Evolutionary conservation across 2,329 filamentous ascomycete genomes (phyloP).

Genomic region (Clonostachys chloroleuca): DNA sequence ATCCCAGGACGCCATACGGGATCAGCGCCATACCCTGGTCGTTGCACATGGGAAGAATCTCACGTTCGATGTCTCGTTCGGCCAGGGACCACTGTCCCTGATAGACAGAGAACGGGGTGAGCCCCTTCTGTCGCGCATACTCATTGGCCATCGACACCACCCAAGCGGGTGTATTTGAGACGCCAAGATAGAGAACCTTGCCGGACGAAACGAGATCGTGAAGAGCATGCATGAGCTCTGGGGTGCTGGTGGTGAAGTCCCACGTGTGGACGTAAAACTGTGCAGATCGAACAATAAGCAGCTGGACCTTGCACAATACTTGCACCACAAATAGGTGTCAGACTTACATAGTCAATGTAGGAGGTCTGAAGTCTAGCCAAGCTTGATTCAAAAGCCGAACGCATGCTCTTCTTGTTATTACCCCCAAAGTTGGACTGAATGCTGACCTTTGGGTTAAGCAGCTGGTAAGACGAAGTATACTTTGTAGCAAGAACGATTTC

Average conservation of each 20-base stretch:
- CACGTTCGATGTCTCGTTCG: slow-evolving; percentile 14
- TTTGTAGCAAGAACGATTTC: slow-evolving; percentile 44
- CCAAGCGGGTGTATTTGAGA: slow-evolving; percentile 19
- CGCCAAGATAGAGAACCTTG: slow-evolving; percentile 18
- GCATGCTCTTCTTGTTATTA: slow-evolving; percentile 28
- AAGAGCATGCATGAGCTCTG: slow-evolving; percentile 17
- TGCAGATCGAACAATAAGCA: too few relatives aligned
- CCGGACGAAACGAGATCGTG: slow-evolving; percentile 14
- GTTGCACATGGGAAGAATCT: slow-evolving; percentile 17
- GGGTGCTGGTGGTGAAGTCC: slow-evolving; percentile 13
- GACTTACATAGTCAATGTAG: slow-evolving; percentile 16
- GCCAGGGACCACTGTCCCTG: slow-evolving; percentile 16
- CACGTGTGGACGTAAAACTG: slow-evolving; percentile 19
- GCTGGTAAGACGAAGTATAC: slow-evolving; percentile 32
- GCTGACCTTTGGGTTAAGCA: slow-evolving; percentile 16
- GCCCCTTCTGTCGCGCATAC: slow-evolving; percentile 15
- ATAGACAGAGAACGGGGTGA: slow-evolving; percentile 15
- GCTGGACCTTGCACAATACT: too few relatives aligned
- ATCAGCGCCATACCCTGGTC: slow-evolving; percentile 31
- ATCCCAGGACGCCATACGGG: slow-evolving; percentile 45
- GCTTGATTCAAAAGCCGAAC: slow-evolving; percentile 28
- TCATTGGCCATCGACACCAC: slow-evolving; percentile 15
- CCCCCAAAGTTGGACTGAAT: slow-evolving; percentile 28
- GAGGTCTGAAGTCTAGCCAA: slow-evolving; percentile 29
- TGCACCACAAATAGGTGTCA: too few relatives aligned